Percentiles rank a stretch among this genome's conserved stretches.
Conservation (phyloP, 306 rosid genomes). For the Gynostemma pentaphyllum region DNA sequence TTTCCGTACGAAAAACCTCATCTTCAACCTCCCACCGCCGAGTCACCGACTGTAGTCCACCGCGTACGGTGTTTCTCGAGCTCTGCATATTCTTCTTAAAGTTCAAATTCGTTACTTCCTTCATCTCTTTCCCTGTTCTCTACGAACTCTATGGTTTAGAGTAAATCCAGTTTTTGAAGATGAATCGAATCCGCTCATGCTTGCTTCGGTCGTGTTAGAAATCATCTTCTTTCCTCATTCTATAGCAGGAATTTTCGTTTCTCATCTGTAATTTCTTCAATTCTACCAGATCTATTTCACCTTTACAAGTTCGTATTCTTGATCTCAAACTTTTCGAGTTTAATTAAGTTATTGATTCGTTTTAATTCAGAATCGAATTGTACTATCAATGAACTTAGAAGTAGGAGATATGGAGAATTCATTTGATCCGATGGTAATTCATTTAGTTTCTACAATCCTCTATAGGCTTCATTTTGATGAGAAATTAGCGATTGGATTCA, state of each 20-base stretch:
- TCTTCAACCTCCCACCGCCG: no score
- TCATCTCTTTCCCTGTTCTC: not conserved
- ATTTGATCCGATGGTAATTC: slow-evolving; percentile 48
- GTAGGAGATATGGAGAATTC: slow-evolving; percentile 37
- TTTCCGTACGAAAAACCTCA: no score
- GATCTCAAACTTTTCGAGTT: not conserved
- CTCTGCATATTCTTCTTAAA: not conserved
- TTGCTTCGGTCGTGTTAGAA: not conserved
- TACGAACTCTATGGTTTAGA: not conserved
- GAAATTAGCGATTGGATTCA: slow-evolving; percentile 61
- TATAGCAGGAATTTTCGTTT: not conserved
- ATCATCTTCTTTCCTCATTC: not conserved
- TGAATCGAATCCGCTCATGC: not conserved
- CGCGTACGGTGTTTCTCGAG: not conserved
- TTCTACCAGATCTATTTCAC: not conserved
- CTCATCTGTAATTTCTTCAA: not conserved
- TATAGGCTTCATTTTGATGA: slow-evolving; percentile 59
- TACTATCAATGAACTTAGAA: not conserved
- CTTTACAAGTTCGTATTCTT: not conserved
- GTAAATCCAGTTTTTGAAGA: not conserved
- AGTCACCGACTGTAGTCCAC: no score
- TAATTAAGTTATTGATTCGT: not conserved
- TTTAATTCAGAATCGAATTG: not conserved
- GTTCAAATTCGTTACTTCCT: no score
- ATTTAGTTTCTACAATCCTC: slow-evolving; percentile 48